phyloP scores from a whole-genome alignment of 768 basidiomycete species.

The Rhizopogon rudus region DNA sequence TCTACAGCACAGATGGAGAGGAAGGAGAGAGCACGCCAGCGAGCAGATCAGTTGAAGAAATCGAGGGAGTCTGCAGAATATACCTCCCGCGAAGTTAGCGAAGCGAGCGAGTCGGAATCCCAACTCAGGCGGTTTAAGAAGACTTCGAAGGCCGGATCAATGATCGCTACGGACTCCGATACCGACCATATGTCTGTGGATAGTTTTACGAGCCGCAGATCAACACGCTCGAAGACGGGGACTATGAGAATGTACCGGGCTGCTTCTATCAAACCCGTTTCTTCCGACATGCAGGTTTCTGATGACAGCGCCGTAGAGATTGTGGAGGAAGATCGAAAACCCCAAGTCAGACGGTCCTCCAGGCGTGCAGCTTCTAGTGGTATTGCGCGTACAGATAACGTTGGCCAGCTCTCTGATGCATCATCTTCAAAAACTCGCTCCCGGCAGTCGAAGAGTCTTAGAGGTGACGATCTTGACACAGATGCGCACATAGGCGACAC shows the following conservation, averaged over 20 bases:
- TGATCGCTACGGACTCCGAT: conserved; percentile 10
- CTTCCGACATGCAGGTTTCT: neutral
- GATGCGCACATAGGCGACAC: neutral
- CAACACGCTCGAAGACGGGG: conserved; percentile 1
- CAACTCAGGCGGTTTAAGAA: conserved; percentile 4
- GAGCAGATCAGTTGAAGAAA: conserved; percentile 10
- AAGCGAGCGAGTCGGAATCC: conserved; percentile 16
- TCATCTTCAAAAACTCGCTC: neutral
- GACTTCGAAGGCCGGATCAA: neutral
- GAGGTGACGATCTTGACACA: neutral
- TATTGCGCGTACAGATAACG: neutral
- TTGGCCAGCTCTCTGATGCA: neutral
- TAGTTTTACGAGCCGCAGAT: conserved; percentile 8
- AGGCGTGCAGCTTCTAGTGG: neutral
- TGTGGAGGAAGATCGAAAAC: neutral
- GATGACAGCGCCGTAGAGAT: neutral
- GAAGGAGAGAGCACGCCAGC: conserved; percentile 18
- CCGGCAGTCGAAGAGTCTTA: neutral
- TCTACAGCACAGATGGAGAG: conserved; percentile 11
- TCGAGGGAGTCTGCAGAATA: neutral
- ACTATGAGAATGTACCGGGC: neutral
- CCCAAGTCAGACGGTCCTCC: neutral
- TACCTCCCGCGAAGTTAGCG: neutral
- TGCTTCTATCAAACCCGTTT: neutral
- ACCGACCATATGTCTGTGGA: conserved; percentile 28